Base-by-base conservation (phyloP, 345 rosid species). In the Trapa bicornis region DNA sequence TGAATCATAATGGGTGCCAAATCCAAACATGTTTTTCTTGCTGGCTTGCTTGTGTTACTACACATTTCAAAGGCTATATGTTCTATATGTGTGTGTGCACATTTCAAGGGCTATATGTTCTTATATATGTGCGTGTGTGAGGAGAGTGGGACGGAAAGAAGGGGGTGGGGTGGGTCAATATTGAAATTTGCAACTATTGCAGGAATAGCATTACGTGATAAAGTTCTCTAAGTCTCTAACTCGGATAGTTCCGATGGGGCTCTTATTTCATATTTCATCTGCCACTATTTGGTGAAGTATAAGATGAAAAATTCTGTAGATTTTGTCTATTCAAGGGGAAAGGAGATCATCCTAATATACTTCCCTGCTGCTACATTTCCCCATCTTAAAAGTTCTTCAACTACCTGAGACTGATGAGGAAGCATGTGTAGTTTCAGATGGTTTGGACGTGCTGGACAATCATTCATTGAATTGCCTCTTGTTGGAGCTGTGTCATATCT, bases 401-500 rank as follows among this genome's bases (percentile, higher is more conserved):
- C 33, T 37, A 13, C 14, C 37, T 73, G 76, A 65, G 48, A 75
- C 84, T 86, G 86, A 88, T 79, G 67, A 65, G 57, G 67, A 61
- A 68, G 68, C 66, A 67, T 67, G 61, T 84, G 68, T 79, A 91
- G 99, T 86, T 86, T 91, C 96, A 89, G 97, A 86, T 81, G 92
- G 83, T 91, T 91, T 76, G 88, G 80, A 66, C 84, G 75, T 73
- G 77, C 90, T 66, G 95, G 83, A 67, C 92, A 91, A 66, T 87
- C 95, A 54, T 91, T 73, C 75, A 75, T 89, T 52, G 83, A 91
- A 81, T 75, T 89, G 61, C 99, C 99, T 37, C 54, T 87, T 71
- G 73, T 94, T 78, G 99, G 96, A 68, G 91, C 92, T 37, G 86
- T 94, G 75, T 91, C 96, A 5, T 75, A 89, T 77, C 83, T 94